A percentile compares a stretch with the other conserved stretches of the same genome.
These are phyloP conservation scores for Syzygium aqueum DNA, from an alignment of 345 rosid species.

Conservation along the genomic window DNA sequence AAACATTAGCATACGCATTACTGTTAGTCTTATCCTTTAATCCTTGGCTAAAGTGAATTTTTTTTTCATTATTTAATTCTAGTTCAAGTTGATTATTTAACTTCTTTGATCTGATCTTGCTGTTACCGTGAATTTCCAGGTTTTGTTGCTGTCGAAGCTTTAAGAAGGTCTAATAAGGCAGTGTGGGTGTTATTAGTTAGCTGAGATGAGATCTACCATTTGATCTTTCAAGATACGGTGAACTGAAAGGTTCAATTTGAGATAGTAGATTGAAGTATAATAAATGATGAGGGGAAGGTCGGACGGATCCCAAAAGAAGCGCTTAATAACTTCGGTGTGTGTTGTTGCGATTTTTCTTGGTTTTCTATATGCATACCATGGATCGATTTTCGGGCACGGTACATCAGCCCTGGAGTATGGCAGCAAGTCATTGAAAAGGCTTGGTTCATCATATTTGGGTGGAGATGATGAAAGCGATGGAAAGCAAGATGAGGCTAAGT, in stretches of 20 bases:
- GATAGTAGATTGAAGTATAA: conserved; percentile 1
- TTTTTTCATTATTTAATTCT: not conserved
- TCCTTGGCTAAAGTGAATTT: not conserved
- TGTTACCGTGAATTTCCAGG: not conserved
- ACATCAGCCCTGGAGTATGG: conserved; percentile 82
- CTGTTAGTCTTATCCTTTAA: not conserved
- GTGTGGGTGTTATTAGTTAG: not conserved
- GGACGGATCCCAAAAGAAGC: conserved; percentile 84
- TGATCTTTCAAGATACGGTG: conserved; percentile 7
- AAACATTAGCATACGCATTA: not conserved
- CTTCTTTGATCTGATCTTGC: not conserved
- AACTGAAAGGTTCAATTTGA: conserved; percentile 4
- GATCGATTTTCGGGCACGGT: conserved; percentile 49
- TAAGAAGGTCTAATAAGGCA: not conserved
- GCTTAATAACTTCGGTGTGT: conserved; percentile 47
- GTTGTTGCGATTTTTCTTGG: conserved; percentile 47
- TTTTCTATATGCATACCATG: conserved; percentile 64
- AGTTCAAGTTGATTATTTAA: not conserved
- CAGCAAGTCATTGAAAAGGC: conserved; percentile 61
- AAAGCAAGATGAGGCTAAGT: conserved; percentile 52
- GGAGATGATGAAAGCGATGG: conserved; percentile 71
- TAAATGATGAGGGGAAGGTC: conserved; percentile 83
- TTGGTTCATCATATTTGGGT: conserved; percentile 71
- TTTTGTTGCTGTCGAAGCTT: not conserved
- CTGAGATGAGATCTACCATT: conserved; percentile 13